A percentile compares a stretch with the other conserved stretches of the same genome.
Evolutionary conservation across 2,329 filamentous ascomycete genomes (phyloP).

Genomic region (Bipolaris oryzae): DNA sequence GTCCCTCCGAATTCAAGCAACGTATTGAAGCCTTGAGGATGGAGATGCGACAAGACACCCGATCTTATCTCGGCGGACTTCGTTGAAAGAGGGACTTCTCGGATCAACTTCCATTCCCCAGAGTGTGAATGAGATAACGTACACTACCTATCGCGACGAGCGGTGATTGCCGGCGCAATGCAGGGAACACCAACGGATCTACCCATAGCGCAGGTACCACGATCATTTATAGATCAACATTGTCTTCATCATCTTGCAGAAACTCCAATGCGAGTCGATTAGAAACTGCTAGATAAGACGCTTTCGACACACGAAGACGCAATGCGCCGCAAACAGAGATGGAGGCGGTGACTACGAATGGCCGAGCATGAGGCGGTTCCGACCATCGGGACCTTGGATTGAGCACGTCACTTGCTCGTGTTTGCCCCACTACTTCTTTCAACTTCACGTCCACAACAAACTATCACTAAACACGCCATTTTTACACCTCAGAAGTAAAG

Average conservation of each 20-base stretch:
- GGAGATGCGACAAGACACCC: slow-evolving; percentile 20
- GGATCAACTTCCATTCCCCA: background rate
- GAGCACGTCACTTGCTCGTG: slow-evolving; percentile 25
- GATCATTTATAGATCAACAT: background rate
- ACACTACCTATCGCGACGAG: background rate
- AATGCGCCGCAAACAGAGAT: background rate
- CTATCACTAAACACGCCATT: slow-evolving; percentile 7
- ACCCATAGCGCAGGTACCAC: slow-evolving; percentile 14
- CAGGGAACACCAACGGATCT: slow-evolving; percentile 14
- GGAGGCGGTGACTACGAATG: slow-evolving; percentile 14
- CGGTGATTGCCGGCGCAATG: slow-evolving; percentile 9
- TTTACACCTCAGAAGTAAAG: slow-evolving; percentile 6
- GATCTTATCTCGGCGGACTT: background rate
- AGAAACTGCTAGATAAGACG: background rate
- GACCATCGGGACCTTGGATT: slow-evolving; percentile 27
- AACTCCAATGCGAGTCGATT: background rate
- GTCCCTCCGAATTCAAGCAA: slow-evolving; percentile 12
- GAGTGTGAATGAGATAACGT: background rate
- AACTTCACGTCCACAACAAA: slow-evolving; percentile 11
- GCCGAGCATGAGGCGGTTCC: slow-evolving; percentile 1
- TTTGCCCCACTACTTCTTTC: slow-evolving; percentile 23
- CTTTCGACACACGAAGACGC: background rate
- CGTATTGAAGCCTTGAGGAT: slow-evolving; percentile 10
- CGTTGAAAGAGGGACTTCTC: background rate
- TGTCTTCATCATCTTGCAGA: background rate